Percentiles rank a stretch among this genome's conserved stretches.
Evolutionary conservation across 192 early-diverging fungal genomes (phyloP).

Genomic region (Pecoramyces ruminantium): DNA sequence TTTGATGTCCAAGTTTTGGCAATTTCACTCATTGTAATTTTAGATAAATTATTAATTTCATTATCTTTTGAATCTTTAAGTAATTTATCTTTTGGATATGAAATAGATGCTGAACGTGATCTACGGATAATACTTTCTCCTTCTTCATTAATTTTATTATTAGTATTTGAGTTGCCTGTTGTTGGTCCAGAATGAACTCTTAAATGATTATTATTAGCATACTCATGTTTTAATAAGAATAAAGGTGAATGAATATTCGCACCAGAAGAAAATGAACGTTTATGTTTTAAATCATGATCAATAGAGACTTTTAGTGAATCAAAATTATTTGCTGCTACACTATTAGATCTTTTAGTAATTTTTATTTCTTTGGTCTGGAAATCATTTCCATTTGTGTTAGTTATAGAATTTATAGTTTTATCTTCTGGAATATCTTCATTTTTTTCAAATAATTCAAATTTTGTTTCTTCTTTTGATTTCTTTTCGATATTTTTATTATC

Average conservation of each 20-base stretch:
- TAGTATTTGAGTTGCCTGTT: not conserved
- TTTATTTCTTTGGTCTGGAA: not conserved
- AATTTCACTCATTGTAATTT: not conserved
- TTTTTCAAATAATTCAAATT: not conserved
- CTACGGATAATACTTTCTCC: not conserved
- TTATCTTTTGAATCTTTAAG: not conserved
- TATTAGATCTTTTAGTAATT: not conserved
- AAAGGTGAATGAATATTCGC: not conserved
- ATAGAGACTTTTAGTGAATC: not conserved
- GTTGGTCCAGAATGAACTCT: not conserved
- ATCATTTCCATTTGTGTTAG: not conserved
- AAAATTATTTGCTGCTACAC: not conserved
- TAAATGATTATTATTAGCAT: not conserved
- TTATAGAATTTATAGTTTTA: not conserved
- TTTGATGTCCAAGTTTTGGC: not conserved
- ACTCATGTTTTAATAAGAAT: not conserved
- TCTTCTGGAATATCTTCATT: not conserved
- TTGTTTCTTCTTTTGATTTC: not conserved
- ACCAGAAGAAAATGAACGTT: not conserved
- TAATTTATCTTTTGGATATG: not conserved
- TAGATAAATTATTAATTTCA: not conserved
- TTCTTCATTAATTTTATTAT: not conserved
- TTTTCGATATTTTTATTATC: too few species aligned
- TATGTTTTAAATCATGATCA: not conserved
- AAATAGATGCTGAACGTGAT: not conserved